phyloP scores from a whole-genome alignment of 2,329 filamentous ascomycete genomes.

The Xylaria sp. region DNA sequence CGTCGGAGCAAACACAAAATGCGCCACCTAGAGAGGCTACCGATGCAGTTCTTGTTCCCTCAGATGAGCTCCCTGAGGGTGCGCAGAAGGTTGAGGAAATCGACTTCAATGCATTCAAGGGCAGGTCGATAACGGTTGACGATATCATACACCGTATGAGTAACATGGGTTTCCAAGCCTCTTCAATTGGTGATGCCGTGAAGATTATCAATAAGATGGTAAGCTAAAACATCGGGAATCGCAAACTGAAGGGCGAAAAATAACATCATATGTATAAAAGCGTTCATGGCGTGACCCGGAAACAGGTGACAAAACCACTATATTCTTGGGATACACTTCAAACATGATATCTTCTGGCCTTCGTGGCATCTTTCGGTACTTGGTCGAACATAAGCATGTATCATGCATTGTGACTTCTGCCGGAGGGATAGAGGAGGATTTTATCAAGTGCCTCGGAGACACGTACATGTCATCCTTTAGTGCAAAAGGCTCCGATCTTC shows the following conservation, averaged over 20 bases:
- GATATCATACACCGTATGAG: conserved; percentile 85
- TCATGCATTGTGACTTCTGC: conserved; percentile 95
- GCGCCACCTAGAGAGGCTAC: conserved; percentile 71
- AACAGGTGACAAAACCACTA: conserved; percentile 82
- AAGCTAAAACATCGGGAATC: conserved; percentile 47
- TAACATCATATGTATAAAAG: conserved; percentile 54
- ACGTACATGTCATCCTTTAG: conserved; percentile 93
- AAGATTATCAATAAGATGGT: conserved; percentile 97
- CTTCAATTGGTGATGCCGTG: conserved; percentile 79
- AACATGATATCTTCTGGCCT: conserved; percentile 97
- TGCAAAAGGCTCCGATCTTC: conserved; percentile 79
- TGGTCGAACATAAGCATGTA: conserved; percentile 92
- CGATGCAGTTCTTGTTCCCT: conserved; percentile 86
- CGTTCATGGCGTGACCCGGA: conserved; percentile 84
- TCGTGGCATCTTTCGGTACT: conserved; percentile 88
- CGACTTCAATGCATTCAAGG: conserved; percentile 86
- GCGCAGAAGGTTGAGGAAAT: conserved; percentile 88
- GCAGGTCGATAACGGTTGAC: conserved; percentile 81
- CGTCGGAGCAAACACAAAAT: conserved; percentile 46
- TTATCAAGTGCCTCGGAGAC: conserved; percentile 96
- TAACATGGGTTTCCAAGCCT: conserved; percentile 87
- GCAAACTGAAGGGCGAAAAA: conserved; percentile 30
- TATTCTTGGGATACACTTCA: conserved; percentile 97
- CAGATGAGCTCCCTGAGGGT: conserved; percentile 81
- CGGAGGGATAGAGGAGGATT: conserved; percentile 94